Evolutionary conservation across 2,329 filamentous ascomycete species (phyloP).

Genomic region (Fusarium camptoceras): DNA sequence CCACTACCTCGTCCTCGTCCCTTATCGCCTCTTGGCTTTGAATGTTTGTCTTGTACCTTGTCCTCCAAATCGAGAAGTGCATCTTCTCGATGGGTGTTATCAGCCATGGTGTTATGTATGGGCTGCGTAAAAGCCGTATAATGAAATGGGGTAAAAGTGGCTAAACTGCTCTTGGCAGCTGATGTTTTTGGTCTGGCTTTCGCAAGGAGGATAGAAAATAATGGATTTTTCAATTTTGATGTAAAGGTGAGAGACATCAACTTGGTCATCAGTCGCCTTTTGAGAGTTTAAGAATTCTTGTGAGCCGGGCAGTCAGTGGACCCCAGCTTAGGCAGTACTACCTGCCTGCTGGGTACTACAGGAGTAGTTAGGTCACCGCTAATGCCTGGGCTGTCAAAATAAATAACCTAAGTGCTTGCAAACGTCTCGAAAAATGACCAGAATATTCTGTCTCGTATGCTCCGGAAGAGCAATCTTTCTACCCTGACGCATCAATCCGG

Average conservation of each 20-base stretch:
- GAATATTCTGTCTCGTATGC: background rate
- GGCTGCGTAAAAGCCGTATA: background rate
- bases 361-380: background rate
- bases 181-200: background rate
- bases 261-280: background rate
- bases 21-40: constrained; percentile 35
- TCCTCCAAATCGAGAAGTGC: constrained; percentile 43
- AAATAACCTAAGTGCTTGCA: background rate
- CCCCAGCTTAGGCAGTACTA: constrained; percentile 3
- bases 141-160: background rate
- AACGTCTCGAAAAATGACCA: background rate
- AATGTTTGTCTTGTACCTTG: constrained; percentile 35
- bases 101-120: constrained; percentile 34
- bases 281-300: constrained; percentile 4
- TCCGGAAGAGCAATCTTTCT: background rate
- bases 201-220: background rate
- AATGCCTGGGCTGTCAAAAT: background rate
- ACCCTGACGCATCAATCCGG: constrained; percentile 20
- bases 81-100: constrained; percentile 11
- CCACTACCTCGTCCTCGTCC: constrained; percentile 46
- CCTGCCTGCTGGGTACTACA: background rate
- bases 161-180: background rate
- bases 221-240: background rate
- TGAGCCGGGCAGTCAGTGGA: constrained; percentile 5
- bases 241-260: constrained; percentile 15